Evolutionary conservation across 2,329 filamentous ascomycete genomes (phyloP), one percentile per base, ranked within the genome.

Genomic region (Talaromyces albobiverticillius): DNA sequence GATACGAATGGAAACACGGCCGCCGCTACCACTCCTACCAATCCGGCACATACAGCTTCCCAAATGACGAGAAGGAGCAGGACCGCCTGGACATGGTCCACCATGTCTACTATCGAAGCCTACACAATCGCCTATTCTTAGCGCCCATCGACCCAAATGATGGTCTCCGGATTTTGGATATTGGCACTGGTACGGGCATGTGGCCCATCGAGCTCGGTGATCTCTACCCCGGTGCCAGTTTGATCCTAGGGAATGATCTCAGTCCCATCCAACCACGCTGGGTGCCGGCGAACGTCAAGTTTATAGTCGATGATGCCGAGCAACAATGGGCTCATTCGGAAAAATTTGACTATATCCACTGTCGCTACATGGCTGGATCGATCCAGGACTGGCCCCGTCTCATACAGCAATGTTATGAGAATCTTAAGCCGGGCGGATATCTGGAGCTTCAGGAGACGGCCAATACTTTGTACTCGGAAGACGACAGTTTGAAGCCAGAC

Each of bases 251-350:
- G 9, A 62, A 60, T 16, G 65, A 64, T 53, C 48, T 67, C 11
- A 62, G 58, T 14, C 57, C 63, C 8, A 67, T 62, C 29, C 63
- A 66, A 38, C 63, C 61, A 31, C 25, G 52, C 16, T 51, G 77
- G 62, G 74, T 85, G 11, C 84, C 82, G 14, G 76, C 79, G 10
- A 86, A 86, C 62, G 75, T 82, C n/a, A 75, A 74, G 7, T 86
- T 86, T 68, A 72, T 84, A 55, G 76, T 87, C 9, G 84, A 87
- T 61, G 83, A 87, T 62, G 78, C 79, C 48, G 82, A 85, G 58
- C 74, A 80, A 45, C 75, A 81, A 8, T 87, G 84, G 84, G 67
- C 76, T 23, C 81, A 79, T 47, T 67, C 73, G 3, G 71, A 78
- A 51, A 66, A 65, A 13, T 84, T 81, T 62, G 82, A 86, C 64